Base-by-base conservation (phyloP, 202 grass and related monocot genomes). In the Schoenoplectus tabernaemontani region DNA sequence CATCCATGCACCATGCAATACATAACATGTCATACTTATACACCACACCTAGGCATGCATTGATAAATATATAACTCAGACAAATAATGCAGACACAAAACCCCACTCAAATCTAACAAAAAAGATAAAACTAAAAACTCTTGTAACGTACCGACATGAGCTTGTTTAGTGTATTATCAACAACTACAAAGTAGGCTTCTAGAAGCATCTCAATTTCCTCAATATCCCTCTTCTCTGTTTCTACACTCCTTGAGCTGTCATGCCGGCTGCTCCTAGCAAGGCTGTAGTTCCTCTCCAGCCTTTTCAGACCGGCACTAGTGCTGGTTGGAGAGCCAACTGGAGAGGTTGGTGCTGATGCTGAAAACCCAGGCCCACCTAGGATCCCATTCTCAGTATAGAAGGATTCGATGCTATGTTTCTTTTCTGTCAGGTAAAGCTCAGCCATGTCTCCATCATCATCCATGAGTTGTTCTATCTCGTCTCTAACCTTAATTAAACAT, bases 371-470 rank as follows among this genome's bases (percentile, higher is more conserved):
- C 15, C 81, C 81, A 65, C 77, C 87, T 28, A 84, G 85, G 57
- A 87, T 63, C 28, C 72, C 81, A 17, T 86, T 77, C 2, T 93
- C 89, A 19, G 69, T 82, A 48, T 87, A 78, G 7, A 92, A 79
- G 56, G 86, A 86, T 86, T 98, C 96, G 66, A 90, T 91, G 60
- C 83, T 89, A 34, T 84, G 60, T 68, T 92, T 98, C 81, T 98
- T 98, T 76, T 92, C 89, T 1, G 96, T 98, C 57, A 99, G 88
- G 84, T 92, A 93, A 87, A 99, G 93, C 79, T 99, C 96, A 68
- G 96, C 96, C 96, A 99, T 99, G 82, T 99, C 96, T 11, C 81
- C 92, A 64, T 99, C 96, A 20, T 96, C 96, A 17, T 99, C 96
- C 96, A 99, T 96, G 56, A 99, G 82, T 53, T 99, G 88, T 51